Evolutionary conservation across 2,329 filamentous ascomycete genomes (phyloP), one percentile per base, ranked within the genome.

Genomic region (Nemania sp.): DNA sequence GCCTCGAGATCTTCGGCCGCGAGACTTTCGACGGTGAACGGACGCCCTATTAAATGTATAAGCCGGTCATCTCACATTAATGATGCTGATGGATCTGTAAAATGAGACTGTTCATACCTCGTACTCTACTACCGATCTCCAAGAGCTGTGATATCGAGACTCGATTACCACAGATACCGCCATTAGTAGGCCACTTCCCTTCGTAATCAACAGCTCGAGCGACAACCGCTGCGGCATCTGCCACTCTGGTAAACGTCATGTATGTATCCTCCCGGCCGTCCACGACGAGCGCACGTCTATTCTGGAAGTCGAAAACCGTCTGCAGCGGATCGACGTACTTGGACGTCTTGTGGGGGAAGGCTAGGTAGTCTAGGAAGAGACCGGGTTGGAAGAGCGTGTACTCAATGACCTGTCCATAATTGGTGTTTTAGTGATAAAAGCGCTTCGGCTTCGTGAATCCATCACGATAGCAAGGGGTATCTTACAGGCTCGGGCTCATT

Each of bases 321-420:
- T 77, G 66, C 1, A 77, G 62, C 0, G 72, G 66, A 1, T 68
- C 60, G 0, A 84, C 61, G 26, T 79, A 68, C 30, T 74, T 77
- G 6, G 75, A 64, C 0, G 80, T 75, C 36, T 74, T 70, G 51
- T 78, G 64, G 0, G 82, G 81, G 45, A 70, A 75, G 1, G 77
- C 78, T 28, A 83, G 70, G 67, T 84, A 84, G 64, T 85, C 73
- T 20, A 79, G 61, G 61, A 83, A 82, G 1, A 82, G 60, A 0
- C 79, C 80, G 0, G 78, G 78, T 31, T 83, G 79, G 60, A 84
- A 83, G 0, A 83, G 68, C 0, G 70, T 76, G 64, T 84, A 84
- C 54, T 84, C 79, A 5, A 84, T 69, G 3, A 80, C 70, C 78
- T 82, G 36, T 2, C 49, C 22, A 8, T 19, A 43, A 22, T 31